Conservation (phyloP, 352 stramenopile genomes). For the Phytophthora boehmeriae region DNA sequence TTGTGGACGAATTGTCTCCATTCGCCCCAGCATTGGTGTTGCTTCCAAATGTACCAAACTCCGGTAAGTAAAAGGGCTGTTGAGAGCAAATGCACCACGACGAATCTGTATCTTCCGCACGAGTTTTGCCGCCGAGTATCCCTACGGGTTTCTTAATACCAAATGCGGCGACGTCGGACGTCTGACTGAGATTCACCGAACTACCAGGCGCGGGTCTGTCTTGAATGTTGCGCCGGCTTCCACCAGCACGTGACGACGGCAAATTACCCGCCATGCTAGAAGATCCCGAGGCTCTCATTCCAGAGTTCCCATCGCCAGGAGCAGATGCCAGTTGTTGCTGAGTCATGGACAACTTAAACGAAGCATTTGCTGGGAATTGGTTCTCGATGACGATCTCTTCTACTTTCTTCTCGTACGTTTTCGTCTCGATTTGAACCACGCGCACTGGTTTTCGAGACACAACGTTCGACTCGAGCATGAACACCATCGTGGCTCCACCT, state of each 20-base stretch:
- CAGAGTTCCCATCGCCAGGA: constrained; percentile 8
- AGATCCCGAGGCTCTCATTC: background rate
- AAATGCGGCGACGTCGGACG: constrained; percentile 1
- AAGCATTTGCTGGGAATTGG: constrained; percentile 75
- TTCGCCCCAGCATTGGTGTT: constrained; percentile 24
- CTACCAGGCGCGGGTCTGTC: background rate
- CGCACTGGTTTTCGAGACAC: constrained; percentile 74
- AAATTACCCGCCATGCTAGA: background rate
- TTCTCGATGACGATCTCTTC: constrained; percentile 89
- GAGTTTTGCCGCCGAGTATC: constrained; percentile 23
- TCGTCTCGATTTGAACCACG: constrained; percentile 80
- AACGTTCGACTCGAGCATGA: constrained; percentile 88
- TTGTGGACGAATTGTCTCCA: constrained; percentile 8
- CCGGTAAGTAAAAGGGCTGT: constrained; percentile 76
- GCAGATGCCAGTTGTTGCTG: constrained; percentile 38
- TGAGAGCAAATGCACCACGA: constrained; percentile 72
- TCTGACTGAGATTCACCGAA: constrained; percentile 11
- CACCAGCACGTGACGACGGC: constrained; percentile 15
- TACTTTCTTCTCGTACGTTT: constrained; percentile 78
- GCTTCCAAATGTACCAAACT: constrained; percentile 49
- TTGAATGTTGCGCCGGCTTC: constrained; percentile 17
- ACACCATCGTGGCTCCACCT: constrained; percentile 87
- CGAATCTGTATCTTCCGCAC: constrained; percentile 47
- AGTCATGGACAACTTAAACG: constrained; percentile 78
- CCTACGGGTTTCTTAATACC: constrained; percentile 6